Conservation (phyloP, 352 stramenopile genomes). For the Pseudoperonospora humuli region DNA sequence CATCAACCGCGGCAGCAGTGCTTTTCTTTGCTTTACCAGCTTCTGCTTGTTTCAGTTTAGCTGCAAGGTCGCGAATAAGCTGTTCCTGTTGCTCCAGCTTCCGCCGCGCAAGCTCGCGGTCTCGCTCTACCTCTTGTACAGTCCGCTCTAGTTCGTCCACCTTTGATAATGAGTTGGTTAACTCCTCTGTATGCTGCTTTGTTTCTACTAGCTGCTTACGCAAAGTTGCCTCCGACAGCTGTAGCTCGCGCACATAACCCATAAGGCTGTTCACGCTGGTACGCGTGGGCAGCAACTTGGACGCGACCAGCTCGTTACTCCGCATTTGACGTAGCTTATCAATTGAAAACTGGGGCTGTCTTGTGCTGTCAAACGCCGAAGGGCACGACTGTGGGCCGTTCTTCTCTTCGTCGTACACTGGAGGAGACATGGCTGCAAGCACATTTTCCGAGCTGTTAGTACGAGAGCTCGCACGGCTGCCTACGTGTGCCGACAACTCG, state of each 20-base stretch:
- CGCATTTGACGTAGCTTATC: constrained; percentile 18
- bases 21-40: constrained; percentile 8
- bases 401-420: constrained; percentile 29
- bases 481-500: constrained; percentile 36
- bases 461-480: constrained; percentile 17
- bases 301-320: constrained; percentile 40
- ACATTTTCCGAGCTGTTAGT: constrained; percentile 31
- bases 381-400: constrained; percentile 36
- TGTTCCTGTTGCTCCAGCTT: constrained; percentile 39
- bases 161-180: constrained; percentile 33
- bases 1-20: constrained; percentile 5
- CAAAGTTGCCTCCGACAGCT: constrained; percentile 54
- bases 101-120: constrained; percentile 22
- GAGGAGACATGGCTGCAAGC: constrained; percentile 11
- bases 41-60: constrained; percentile 29
- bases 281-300: constrained; percentile 49
- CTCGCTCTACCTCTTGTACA: constrained; percentile 32
- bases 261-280: constrained; percentile 62
- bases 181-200: constrained; percentile 44
- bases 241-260: constrained; percentile 66
- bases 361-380: constrained; percentile 23
- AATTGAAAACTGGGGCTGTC: constrained; percentile 28
- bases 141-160: constrained; percentile 38
- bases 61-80: constrained; percentile 30
- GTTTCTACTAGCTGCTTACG: constrained; percentile 50